Percentiles rank a stretch among this genome's conserved stretches.
Conservation (phyloP, 805 yeast species). For the Nakazawaea anatomiae region DNA sequence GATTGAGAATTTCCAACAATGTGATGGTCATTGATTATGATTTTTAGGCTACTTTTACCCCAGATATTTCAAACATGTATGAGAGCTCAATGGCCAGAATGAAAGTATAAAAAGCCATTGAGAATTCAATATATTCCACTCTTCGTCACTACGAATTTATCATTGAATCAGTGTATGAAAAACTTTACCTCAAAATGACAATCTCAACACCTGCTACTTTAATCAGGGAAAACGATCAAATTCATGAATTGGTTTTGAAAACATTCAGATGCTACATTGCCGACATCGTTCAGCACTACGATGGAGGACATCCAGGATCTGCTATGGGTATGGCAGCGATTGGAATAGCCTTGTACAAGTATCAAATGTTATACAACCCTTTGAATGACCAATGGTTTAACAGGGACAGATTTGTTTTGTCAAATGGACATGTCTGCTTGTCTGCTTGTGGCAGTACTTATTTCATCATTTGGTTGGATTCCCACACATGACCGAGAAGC, state of each 20-base stretch:
- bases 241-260: conserved; percentile 19
- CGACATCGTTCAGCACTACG: conserved; percentile 16
- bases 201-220: conserved; percentile 9
- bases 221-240: conserved; percentile 17
- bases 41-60: background rate
- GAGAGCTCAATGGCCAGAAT: too few species aligned
- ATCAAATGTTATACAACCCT: conserved; percentile 25
- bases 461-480: conserved; percentile 26
- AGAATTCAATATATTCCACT: too few species aligned
- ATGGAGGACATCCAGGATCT: conserved; percentile 33
- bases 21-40: background rate
- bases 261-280: conserved; percentile 19
- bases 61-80: too few species aligned
- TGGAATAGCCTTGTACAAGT: conserved; percentile 30
- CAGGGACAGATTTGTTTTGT: conserved; percentile 31
- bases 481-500: conserved; percentile 26
- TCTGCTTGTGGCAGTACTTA: conserved; percentile 27
- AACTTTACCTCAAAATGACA: background rate
- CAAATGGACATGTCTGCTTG: conserved; percentile 31
- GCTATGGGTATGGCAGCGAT: conserved; percentile 37
- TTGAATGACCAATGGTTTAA: conserved; percentile 26
- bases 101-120: too few species aligned
- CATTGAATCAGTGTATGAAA: too few species aligned
- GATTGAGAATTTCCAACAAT: too few species aligned
- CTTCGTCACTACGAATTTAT: too few species aligned